phyloP scores from a whole-genome alignment of 768 basidiomycete species.

The Tulasnella sp. region DNA sequence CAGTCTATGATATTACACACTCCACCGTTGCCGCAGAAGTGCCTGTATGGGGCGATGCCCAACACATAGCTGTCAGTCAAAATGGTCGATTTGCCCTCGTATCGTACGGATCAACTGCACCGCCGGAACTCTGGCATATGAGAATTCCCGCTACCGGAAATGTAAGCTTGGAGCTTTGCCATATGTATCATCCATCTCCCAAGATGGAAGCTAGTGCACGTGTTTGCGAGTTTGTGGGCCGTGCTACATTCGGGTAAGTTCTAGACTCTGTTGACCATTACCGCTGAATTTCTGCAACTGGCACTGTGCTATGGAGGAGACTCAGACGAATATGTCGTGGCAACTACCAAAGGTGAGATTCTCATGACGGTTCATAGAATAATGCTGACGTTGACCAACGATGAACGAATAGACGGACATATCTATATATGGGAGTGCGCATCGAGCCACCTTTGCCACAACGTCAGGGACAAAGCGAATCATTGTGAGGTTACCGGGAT shows the following conservation, averaged over 20 bases:
- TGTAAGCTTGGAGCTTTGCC: neutral
- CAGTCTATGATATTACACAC: constrained; percentile 65
- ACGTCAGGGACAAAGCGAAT: constrained; percentile 42
- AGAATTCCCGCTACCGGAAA: constrained; percentile 42
- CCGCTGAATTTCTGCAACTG: neutral
- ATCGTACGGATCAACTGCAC: constrained; percentile 71
- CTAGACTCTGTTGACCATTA: neutral
- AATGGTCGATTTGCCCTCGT: constrained; percentile 61
- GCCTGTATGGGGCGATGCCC: constrained; percentile 67
- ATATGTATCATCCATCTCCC: constrained; percentile 38
- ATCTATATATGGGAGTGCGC: constrained; percentile 85
- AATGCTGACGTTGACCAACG: neutral
- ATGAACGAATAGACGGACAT: constrained; percentile 52
- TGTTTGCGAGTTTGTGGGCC: constrained; percentile 69
- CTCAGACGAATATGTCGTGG: constrained; percentile 72
- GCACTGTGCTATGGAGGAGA: constrained; percentile 43
- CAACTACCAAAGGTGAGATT: constrained; percentile 57
- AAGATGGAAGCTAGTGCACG: constrained; percentile 71
- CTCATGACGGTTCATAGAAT: neutral
- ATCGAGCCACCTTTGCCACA: constrained; percentile 62
- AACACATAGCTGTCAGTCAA: constrained; percentile 61
- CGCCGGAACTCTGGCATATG: constrained; percentile 73
- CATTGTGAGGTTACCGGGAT: neutral
- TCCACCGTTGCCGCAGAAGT: constrained; percentile 68
- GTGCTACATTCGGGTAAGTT: constrained; percentile 64